Conservation (phyloP, 192 early-diverging fungal genomes). For the Coemansia sp. region DNA sequence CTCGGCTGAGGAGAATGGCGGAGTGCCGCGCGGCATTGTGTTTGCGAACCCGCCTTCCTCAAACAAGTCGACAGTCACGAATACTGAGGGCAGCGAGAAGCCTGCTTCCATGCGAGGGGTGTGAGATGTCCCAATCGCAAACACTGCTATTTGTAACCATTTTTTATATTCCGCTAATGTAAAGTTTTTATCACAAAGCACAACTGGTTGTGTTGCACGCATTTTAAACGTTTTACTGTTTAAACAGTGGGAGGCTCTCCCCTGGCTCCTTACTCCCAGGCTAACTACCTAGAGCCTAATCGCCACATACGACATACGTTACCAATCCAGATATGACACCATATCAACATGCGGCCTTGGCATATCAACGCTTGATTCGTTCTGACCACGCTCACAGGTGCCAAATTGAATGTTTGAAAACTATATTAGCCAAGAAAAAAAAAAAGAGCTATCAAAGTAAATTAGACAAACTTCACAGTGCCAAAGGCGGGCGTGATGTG, state of each 20-base stretch:
- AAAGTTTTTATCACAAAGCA: no score
- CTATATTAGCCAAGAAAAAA: no score
- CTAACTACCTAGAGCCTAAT: no score
- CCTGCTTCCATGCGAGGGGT: neutral
- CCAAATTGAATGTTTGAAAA: no score
- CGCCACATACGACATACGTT: no score
- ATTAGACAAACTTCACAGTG: slow-evolving; percentile 21
- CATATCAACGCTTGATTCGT: no score
- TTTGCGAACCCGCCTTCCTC: slow-evolving; percentile 4
- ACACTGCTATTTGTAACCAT: neutral
- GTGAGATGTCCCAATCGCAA: neutral
- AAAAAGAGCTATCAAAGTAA: neutral
- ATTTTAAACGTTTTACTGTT: no score
- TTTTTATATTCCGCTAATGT: neutral
- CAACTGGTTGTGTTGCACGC: no score
- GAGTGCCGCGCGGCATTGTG: neutral
- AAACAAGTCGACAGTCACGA: slow-evolving; percentile 18
- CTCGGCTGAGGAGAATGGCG: slow-evolving; percentile 25
- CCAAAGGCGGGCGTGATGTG: slow-evolving; percentile 51
- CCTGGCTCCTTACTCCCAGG: no score
- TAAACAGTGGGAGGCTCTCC: no score
- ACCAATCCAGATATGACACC: neutral
- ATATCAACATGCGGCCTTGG: neutral
- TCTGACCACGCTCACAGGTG: no score
- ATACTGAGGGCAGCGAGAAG: slow-evolving; percentile 21